Percentiles rank a stretch among this genome's conserved stretches.
Conservation (phyloP, 2,329 filamentous ascomycete species). For the Exophiala bonariae region DNA sequence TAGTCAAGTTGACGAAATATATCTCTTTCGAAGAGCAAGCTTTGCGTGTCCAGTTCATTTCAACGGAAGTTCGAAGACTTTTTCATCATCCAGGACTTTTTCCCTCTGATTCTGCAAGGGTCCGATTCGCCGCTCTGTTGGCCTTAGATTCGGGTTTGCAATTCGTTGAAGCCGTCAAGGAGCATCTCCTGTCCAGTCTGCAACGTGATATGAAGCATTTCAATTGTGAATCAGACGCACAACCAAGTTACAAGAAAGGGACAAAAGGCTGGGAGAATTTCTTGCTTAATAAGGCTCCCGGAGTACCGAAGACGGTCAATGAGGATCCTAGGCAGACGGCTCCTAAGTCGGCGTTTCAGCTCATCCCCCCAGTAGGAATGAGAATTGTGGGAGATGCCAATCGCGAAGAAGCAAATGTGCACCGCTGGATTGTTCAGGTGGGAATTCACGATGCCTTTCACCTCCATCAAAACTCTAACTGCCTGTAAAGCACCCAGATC, state of each 20-base stretch:
- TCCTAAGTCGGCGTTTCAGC: constrained; percentile 15
- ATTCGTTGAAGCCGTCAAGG: constrained; percentile 17
- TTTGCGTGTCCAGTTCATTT: constrained; percentile 14
- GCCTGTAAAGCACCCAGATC: not conserved
- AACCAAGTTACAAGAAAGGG: constrained; percentile 8
- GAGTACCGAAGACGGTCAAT: constrained; percentile 5
- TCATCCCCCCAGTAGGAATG: constrained; percentile 18
- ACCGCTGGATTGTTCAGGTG: not conserved
- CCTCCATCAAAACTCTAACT: not conserved
- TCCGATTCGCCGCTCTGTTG: constrained; percentile 13
- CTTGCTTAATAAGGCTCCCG: constrained; percentile 18
- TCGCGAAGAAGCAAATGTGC: constrained; percentile 7
- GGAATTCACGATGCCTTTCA: not conserved
- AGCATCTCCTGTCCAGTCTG: constrained; percentile 9
- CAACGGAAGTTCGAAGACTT: constrained; percentile 14
- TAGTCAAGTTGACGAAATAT: constrained; percentile 10
- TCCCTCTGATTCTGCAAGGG: constrained; percentile 13
- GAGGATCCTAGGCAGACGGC: not conserved
- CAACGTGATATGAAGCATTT: constrained; percentile 2
- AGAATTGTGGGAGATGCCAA: constrained; percentile 17
- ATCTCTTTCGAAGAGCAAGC: constrained; percentile 7
- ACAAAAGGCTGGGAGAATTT: constrained; percentile 27
- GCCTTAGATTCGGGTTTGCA: constrained; percentile 21
- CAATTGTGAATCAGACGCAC: not conserved
- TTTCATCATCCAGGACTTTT: constrained; percentile 18